phyloP scores from a whole-genome alignment of 73 alveolate species.

The Chromera velia region DNA sequence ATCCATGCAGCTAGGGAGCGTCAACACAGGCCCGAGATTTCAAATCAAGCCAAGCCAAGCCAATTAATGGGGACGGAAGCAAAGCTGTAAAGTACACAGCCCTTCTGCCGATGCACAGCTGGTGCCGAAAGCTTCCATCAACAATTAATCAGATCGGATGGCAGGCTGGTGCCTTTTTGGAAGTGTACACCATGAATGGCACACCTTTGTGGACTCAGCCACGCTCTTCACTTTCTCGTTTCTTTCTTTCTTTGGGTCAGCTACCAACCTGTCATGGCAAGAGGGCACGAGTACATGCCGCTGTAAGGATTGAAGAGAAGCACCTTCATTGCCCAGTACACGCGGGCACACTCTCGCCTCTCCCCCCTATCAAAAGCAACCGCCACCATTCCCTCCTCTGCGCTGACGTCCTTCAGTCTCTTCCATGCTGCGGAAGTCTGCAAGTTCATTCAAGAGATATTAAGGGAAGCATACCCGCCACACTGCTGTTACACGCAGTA shows the following conservation, averaged over 20 bases:
- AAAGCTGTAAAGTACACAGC: no score
- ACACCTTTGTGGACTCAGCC: slow-evolving; percentile 15
- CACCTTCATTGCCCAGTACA: slow-evolving; percentile 50
- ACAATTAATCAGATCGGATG: background rate
- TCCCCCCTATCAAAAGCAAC: slow-evolving; percentile 43
- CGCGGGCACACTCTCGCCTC: no score
- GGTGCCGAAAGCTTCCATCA: no score
- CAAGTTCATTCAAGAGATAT: no score
- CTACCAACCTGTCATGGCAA: slow-evolving; percentile 64
- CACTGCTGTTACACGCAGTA: no score
- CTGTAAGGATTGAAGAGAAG: slow-evolving; percentile 48
- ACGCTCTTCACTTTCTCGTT: slow-evolving; percentile 9
- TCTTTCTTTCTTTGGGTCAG: background rate
- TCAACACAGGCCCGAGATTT: no score
- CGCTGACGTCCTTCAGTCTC: slow-evolving; percentile 49
- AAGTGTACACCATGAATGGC: background rate
- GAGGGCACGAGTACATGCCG: slow-evolving; percentile 59
- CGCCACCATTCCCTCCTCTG: slow-evolving; percentile 49
- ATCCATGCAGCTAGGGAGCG: no score
- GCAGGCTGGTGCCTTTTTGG: background rate
- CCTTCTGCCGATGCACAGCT: background rate
- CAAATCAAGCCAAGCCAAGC: no score
- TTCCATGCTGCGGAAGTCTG: slow-evolving; percentile 62
- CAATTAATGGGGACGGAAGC: no score
- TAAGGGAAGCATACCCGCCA: no score